Conservation (phyloP, 257 asterid genomes). For the Cinchona pubescens region DNA sequence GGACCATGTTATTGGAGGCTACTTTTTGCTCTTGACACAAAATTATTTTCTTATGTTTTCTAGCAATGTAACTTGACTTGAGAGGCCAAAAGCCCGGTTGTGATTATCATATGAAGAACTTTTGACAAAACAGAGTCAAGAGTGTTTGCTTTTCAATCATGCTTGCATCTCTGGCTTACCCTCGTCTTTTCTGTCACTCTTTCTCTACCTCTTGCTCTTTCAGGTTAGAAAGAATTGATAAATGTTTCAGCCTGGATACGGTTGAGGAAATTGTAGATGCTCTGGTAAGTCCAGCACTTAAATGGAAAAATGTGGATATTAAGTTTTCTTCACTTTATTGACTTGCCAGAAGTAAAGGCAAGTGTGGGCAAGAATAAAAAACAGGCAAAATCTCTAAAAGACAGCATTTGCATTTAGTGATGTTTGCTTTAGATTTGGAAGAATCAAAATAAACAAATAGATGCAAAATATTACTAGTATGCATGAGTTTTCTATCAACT, state of each 20-base stretch:
- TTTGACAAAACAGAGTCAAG: neutral
- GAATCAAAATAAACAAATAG: neutral
- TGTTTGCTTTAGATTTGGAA: neutral
- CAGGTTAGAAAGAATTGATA: constrained; percentile 77
- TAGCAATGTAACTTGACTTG: neutral
- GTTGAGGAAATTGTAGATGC: constrained; percentile 87
- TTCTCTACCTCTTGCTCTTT: constrained; percentile 17
- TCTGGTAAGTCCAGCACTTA: constrained; percentile 52
- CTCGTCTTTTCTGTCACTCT: neutral
- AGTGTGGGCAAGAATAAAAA: neutral
- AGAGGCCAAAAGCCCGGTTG: neutral
- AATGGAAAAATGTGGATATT: neutral
- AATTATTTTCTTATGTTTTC: neutral
- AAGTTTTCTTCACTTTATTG: neutral
- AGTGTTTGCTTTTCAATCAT: neutral
- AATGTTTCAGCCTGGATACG: constrained; percentile 67
- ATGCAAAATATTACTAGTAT: neutral
- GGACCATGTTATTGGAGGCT: neutral
- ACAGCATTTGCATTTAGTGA: neutral
- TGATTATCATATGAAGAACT: neutral
- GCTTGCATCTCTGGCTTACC: constrained; percentile 3
- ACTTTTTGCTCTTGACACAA: neutral
- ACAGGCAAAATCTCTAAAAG: neutral
- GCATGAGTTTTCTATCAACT: neutral
- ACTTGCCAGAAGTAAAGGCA: neutral